phyloP scores from a whole-genome alignment of 2,329 filamentous ascomycete genomes.

The Leptographium galeiforme region DNA sequence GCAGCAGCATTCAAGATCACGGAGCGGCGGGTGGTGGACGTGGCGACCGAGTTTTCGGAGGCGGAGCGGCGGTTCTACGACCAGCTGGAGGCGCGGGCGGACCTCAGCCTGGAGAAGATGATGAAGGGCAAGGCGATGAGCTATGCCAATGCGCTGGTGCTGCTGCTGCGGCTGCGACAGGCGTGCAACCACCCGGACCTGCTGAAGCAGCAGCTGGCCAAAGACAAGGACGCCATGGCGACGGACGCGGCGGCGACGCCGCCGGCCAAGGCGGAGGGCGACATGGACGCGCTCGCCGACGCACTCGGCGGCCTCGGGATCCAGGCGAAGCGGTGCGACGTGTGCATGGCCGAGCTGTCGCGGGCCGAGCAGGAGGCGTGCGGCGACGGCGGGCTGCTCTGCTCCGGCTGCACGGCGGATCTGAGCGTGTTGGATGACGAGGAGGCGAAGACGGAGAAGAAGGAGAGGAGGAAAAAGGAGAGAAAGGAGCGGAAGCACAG shows the following conservation, averaged over 20 bases:
- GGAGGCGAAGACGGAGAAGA: conserved; percentile 20
- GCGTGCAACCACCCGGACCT: conserved; percentile 90
- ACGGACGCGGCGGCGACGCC: conserved; percentile 40
- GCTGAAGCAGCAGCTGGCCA: conserved; percentile 70
- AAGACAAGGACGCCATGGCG: conserved; percentile 73
- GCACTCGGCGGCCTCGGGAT: conserved; percentile 78
- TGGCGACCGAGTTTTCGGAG: conserved; percentile 64
- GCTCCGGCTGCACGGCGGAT: conserved; percentile 62
- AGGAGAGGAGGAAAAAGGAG: conserved; percentile 22
- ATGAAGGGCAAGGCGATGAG: conserved; percentile 64
- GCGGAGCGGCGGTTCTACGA: conserved; percentile 80
- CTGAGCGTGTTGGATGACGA: conserved; percentile 44
- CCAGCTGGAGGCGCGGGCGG: conserved; percentile 68
- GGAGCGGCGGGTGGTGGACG: conserved; percentile 72
- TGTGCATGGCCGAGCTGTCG: conserved; percentile 61
- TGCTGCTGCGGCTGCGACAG: conserved; percentile 81
- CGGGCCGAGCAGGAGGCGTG: conserved; percentile 30
- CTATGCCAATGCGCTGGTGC: conserved; percentile 85
- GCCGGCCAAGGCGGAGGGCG: conserved; percentile 40
- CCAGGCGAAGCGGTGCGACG: conserved; percentile 63
- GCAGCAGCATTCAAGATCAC: conserved; percentile 77
- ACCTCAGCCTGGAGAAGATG: conserved; percentile 78
- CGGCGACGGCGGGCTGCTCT: conserved; percentile 34
- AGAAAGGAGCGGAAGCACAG: conserved; percentile 21
- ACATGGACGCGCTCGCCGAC: conserved; percentile 73